These are phyloP conservation scores for Reutealis trisperma DNA, from an alignment of 345 rosid genomes.

Conservation along the genomic window DNA sequence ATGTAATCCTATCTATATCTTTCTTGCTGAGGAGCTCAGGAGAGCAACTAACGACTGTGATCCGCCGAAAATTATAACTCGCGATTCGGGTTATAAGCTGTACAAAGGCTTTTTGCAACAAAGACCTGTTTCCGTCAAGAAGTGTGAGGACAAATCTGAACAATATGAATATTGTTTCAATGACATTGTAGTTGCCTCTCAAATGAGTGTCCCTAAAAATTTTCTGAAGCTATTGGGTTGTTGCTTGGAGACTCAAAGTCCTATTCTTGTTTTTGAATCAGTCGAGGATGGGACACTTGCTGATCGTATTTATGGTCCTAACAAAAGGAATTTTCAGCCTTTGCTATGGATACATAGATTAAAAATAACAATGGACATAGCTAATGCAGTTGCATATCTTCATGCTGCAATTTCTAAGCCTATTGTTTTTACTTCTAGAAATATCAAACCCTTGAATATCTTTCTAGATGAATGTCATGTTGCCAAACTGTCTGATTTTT, in stretches of 20 bases:
- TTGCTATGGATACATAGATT: conserved; percentile 21
- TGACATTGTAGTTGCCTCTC: conserved; percentile 13
- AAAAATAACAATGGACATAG: conserved; percentile 26
- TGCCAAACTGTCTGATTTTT: conserved; percentile 24
- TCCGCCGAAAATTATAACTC: background rate
- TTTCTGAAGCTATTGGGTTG: conserved; percentile 33
- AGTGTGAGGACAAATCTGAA: background rate
- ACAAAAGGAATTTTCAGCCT: background rate
- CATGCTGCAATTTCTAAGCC: conserved; percentile 29
- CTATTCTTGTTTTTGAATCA: conserved; percentile 16
- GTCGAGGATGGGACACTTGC: conserved; percentile 11
- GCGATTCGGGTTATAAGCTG: background rate
- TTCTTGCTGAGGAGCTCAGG: background rate
- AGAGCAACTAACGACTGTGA: conserved; percentile 16
- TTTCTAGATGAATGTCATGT: conserved; percentile 7
- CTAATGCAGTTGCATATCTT: conserved; percentile 22
- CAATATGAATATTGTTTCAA: background rate
- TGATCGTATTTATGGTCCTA: background rate
- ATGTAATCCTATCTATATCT: background rate
- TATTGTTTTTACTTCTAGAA: conserved; percentile 8
- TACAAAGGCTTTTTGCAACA: conserved; percentile 12
- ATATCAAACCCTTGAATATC: background rate
- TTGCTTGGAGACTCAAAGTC: conserved; percentile 27
- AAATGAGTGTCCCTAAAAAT: conserved; percentile 22
- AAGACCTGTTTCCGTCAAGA: conserved; percentile 18